Evolutionary conservation across 73 alveolate genomes (phyloP).

Genomic region (Tetrahymena malaccensis): DNA sequence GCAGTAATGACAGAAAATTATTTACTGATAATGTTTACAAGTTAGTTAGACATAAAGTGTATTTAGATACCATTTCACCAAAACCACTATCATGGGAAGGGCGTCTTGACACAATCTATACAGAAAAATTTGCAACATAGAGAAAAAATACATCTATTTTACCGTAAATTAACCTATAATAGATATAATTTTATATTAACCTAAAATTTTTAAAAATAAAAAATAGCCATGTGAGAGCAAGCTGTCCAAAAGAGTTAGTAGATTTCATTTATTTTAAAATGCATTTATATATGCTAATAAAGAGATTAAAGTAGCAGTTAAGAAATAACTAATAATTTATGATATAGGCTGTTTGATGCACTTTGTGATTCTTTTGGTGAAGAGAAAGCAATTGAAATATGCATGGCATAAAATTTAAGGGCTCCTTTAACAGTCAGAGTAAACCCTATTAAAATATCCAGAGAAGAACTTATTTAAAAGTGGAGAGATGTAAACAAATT

Average conservation of each 20-base stretch:
- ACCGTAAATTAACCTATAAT: neutral
- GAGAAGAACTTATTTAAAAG: constrained; percentile 44
- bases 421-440: constrained; percentile 61
- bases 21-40: constrained; percentile 11
- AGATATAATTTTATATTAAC: constrained; percentile 24
- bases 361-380: constrained; percentile 62
- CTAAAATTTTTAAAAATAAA: neutral
- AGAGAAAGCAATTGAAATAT: constrained; percentile 51
- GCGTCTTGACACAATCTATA: constrained; percentile 1
- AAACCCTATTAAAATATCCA: constrained; percentile 58
- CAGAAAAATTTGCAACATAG: neutral
- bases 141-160: neutral
- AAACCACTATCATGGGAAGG: constrained; percentile 11
- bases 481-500: constrained; percentile 29
- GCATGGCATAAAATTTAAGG: constrained; percentile 46
- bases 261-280: neutral
- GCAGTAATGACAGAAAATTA: constrained; percentile 24
- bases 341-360: constrained; percentile 38
- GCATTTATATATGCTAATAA: neutral
- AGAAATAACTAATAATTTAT: neutral
- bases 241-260: constrained; percentile 59
- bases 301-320: neutral
- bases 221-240: constrained; percentile 50
- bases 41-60: constrained; percentile 20
- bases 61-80: constrained; percentile 10